Evolutionary conservation across 2,329 filamentous ascomycete genomes (phyloP), one percentile per base, ranked within the genome.

Genomic region (Sphaerulina vaccinii): DNA sequence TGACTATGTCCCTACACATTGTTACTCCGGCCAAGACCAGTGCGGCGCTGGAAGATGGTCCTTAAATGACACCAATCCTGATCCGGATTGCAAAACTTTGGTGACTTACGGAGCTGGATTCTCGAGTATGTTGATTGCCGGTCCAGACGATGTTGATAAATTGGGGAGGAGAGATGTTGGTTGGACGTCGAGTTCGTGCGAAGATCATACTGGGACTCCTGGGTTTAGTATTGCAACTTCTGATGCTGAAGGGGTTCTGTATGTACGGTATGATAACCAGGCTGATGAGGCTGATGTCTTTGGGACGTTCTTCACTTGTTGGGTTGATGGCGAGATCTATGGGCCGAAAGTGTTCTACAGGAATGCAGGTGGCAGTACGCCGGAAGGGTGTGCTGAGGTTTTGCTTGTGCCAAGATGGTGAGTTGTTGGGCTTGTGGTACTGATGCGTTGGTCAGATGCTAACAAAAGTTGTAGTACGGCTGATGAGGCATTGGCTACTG

Each of bases 401-500:
- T 32, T 47, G 41, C 39, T 54, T 10, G 51, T 54, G 19, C 46
- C 51, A 7, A 54, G 51, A 33, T 50, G 51, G 44, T 47, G 19
- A 38, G 44, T 37, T 10, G 21, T 24, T 7, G 16, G 13, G 13
- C 32, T 35, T 5, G 13, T 15, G 13, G 13, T 35, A 15, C n/a
- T n/a, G 32, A 35, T n/a, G 13, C 6, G n/a, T n/a, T n/a, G 32
- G 5, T n/a, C 32, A 15, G 32, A 35, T 6, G 5, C 32, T 35
- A n/a, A 35, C 32, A 35, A n/a, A 5, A 11, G 13, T 15, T 29
- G 32, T 35, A 35, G 32, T n/a, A n/a, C 32, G 5, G 32, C 5
- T n/a, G 32, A 35, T 35, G 32, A 5, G 5, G 5, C 32, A 5
- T n/a, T 35, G 32, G 13, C 13, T 15, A 35, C 13, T 5, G 32